Percentiles rank a stretch among this genome's conserved stretches.
Conservation (phyloP, 805 yeast genomes). For the Myxozyma monticola region DNA sequence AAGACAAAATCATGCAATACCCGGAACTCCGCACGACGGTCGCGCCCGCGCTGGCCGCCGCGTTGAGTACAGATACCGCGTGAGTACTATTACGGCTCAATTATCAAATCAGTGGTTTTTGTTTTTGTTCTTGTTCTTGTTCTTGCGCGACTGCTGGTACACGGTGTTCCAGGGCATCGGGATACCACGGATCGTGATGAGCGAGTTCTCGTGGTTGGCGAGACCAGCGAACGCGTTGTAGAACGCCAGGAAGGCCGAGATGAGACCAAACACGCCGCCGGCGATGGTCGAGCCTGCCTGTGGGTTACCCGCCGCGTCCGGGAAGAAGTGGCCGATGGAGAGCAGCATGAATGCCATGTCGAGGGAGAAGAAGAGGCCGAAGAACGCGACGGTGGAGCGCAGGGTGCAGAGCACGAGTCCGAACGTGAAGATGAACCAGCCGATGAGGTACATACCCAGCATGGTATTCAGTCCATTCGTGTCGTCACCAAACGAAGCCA, state of each 20-base stretch:
- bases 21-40: too few species aligned
- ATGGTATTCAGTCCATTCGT: constrained; percentile 45
- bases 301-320: constrained; percentile 20
- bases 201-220: constrained; percentile 53
- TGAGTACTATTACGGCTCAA: too few species aligned
- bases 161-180: constrained; percentile 30
- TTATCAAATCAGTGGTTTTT: too few species aligned
- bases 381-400: constrained; percentile 66
- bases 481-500: constrained; percentile 49
- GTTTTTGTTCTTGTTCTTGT: too few species aligned
- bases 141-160: constrained; percentile 2
- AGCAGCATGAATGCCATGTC: constrained; percentile 57
- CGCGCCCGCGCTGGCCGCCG: too few species aligned
- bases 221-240: constrained; percentile 65
- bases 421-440: constrained; percentile 64
- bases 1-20: too few species aligned
- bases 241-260: constrained; percentile 59
- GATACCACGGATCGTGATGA: constrained; percentile 17
- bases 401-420: constrained; percentile 55
- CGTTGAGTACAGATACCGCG: too few species aligned
- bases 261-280: constrained; percentile 62
- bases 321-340: constrained; percentile 51
- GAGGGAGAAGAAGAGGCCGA: constrained; percentile 54
- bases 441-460: constrained; percentile 58
- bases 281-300: constrained; percentile 45